Conservation (phyloP, 768 basidiomycete species). For the Favolaschia claudopus region DNA sequence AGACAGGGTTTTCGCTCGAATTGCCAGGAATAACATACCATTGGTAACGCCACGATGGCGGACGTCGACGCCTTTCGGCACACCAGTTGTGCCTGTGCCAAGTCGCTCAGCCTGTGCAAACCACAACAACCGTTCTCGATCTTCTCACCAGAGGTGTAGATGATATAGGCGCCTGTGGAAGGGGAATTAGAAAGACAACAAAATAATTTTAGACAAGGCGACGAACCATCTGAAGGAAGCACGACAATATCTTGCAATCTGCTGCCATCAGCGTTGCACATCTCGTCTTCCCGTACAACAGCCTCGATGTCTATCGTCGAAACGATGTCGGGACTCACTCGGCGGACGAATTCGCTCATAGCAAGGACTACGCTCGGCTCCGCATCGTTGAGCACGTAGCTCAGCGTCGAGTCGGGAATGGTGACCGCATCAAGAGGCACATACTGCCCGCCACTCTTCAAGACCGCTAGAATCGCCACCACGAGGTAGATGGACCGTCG, state of each 20-base stretch:
- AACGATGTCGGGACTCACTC: conserved; percentile 26
- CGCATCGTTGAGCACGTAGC: conserved; percentile 49
- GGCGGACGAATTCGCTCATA: conserved; percentile 40
- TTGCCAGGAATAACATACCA: conserved; percentile 38
- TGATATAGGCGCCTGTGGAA: conserved; percentile 49
- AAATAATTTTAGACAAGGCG: too few species aligned
- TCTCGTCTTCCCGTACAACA: conserved; percentile 26
- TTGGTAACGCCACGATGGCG: conserved; percentile 46
- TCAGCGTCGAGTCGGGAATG: conserved; percentile 52
- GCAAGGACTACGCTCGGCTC: conserved; percentile 44
- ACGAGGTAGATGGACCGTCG: conserved; percentile 52
- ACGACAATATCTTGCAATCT: conserved; percentile 32
- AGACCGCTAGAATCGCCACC: conserved; percentile 51
- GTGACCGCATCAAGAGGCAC: conserved; percentile 57
- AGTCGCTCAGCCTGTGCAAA: not conserved
- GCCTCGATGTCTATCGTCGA: conserved; percentile 30
- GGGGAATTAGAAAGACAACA: conserved; percentile 27
- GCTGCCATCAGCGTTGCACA: conserved; percentile 19
- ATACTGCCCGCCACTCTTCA: conserved; percentile 57
- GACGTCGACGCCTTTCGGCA: conserved; percentile 55
- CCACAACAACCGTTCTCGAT: conserved; percentile 6
- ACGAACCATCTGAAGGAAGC: too few species aligned
- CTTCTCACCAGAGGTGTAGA: conserved; percentile 53
- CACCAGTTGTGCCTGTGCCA: conserved; percentile 55
- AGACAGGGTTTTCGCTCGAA: not conserved